Evolutionary conservation across 1,284 basidiomycete species (phyloP), one percentile per base, ranked within the genome.

Genomic region (Xerocomus minutiporus): DNA sequence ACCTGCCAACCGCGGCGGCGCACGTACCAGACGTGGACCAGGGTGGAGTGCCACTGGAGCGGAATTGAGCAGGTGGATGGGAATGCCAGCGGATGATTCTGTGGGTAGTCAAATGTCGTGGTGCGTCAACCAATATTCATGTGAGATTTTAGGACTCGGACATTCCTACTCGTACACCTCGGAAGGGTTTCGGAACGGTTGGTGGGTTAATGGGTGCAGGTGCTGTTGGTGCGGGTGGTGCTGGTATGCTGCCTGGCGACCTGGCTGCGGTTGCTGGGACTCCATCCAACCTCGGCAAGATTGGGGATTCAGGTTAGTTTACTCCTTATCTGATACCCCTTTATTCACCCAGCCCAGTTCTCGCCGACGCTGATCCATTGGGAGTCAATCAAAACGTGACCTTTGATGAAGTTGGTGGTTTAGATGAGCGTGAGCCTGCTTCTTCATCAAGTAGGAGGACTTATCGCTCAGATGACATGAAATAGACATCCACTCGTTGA

Each of bases 331-430:
- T 20, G 23, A 42, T 29, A 38, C 20, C 4, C 5, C 32, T 46
- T 45, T 3, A 31, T 54, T 65, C 6, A 61, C 31, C 52, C 32
- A 55, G 54, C 36, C 31, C 50, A 83, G 93, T 83, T 43, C 81
- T 96, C n/a, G 96, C 97, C 9, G 97, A 99, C 68, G 88, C 92
- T 3, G 97, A 99, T 71, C 97, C 97, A 4, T 79, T 99, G 9
- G 94, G 95, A 17, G 90, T 97, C 7, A 93, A 96, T 62, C 84
- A 88, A 66, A 93, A 93, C 61, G 88, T 99, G 23, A 94, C 93
- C 0, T 99, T 99, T 67, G 91, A 95, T 65, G 91, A 94, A 71
- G 93, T 99, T n/a, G 97, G 97, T 34, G 97, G 97, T 5, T 75
- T 99, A 38, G 95, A 98, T 64, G 86, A 91, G 53, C 96, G 91